Conservation (phyloP, 129 eudicot species). For the Silybum marianum region DNA sequence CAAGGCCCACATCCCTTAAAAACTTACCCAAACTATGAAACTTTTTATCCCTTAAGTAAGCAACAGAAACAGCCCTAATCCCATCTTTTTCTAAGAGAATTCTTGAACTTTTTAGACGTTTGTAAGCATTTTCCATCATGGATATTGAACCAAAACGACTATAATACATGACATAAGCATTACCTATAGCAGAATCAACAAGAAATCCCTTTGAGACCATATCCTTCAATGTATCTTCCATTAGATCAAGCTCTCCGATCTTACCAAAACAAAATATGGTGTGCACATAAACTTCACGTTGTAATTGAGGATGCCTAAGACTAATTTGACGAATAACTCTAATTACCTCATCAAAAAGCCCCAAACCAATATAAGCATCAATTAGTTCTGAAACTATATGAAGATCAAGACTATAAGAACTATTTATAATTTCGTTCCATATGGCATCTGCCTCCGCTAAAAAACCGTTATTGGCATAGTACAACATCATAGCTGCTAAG, state of each 20-base stretch:
- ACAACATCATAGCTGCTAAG: conserved; percentile 51
- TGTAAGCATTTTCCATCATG: conserved; percentile 73
- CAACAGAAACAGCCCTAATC: conserved; percentile 60
- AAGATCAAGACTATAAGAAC: conserved; percentile 56
- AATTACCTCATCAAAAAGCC: conserved; percentile 45
- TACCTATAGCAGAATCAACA: conserved; percentile 67
- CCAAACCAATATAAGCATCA: conserved; percentile 47
- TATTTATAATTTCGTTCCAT: conserved; percentile 62
- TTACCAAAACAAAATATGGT: conserved; percentile 69
- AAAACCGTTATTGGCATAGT: conserved; percentile 56
- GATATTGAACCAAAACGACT: conserved; percentile 69
- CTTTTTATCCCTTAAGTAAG: conserved; percentile 70
- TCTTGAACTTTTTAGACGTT: conserved; percentile 69
- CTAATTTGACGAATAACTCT: conserved; percentile 43
- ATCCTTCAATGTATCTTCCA: conserved; percentile 64
- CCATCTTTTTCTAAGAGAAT: conserved; percentile 80
- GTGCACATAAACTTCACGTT: conserved; percentile 41
- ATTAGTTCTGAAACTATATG: conserved; percentile 50
- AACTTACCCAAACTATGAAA: conserved; percentile 73
- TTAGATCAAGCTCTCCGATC: conserved; percentile 64
- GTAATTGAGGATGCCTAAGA: conserved; percentile 45
- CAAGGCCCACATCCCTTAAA: conserved; percentile 75
- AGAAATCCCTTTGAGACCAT: conserved; percentile 66
- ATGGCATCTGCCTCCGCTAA: conserved; percentile 47
- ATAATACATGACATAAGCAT: conserved; percentile 68